phyloP scores from a whole-genome alignment of 768 basidiomycete species.

The Daedaleopsis nitida region DNA sequence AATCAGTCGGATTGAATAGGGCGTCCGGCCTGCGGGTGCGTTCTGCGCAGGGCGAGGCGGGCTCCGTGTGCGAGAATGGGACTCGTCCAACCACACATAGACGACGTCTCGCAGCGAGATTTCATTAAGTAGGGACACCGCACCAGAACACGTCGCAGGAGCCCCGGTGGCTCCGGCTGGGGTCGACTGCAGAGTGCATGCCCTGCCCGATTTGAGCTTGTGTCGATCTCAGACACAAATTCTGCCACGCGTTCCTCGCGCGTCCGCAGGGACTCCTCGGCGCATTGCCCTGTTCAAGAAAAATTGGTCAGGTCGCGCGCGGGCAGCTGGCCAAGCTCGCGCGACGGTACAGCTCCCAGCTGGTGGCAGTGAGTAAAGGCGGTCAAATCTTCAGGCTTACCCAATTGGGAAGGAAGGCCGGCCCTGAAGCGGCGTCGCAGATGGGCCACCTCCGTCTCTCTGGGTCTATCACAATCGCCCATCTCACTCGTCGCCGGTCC shows the following conservation, averaged over 20 bases:
- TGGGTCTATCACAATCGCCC: conserved; percentile 28
- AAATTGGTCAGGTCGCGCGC: not conserved
- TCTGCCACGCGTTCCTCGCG: not conserved
- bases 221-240: not conserved
- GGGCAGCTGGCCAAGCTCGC: not conserved
- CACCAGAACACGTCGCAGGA: not conserved
- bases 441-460: not conserved
- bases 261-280: not conserved
- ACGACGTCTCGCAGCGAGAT: not conserved
- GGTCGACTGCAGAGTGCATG: not conserved
- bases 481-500: conserved; percentile 47
- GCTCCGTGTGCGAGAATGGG: too few relatives aligned
- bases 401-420: not conserved
- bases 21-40: not conserved
- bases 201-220: not conserved
- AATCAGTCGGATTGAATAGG: not conserved
- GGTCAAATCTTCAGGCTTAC: not conserved
- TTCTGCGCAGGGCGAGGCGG: too few relatives aligned
- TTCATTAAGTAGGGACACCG: not conserved
- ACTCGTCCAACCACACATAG: too few relatives aligned
- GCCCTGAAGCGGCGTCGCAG: conserved; percentile 5
- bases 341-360: not conserved
- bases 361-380: not conserved
- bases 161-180: not conserved
- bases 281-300: not conserved